Evolutionary conservation across 768 basidiomycete genomes (phyloP), one percentile per base, ranked within the genome.

Genomic region (Agrocybe praecox): DNA sequence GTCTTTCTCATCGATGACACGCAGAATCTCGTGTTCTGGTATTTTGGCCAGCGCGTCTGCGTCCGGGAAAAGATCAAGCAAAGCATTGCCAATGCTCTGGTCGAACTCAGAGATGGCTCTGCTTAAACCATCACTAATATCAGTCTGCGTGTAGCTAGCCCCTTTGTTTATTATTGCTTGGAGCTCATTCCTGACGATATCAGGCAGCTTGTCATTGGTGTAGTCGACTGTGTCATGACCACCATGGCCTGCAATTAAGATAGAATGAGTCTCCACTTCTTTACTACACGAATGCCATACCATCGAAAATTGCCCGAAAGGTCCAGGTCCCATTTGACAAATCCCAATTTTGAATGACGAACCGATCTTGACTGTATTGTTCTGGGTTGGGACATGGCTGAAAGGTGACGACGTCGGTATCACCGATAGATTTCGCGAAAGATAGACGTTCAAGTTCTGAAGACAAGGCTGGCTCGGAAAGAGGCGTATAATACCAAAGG

Each of bases 271-370:
- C 58, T 24, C 17, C 24, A 43, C 34, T 32, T 45, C 24, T 18
- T 23, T 33, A 7, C 44, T n/a, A 50, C 26, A 57, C 17, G 9
- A 46, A 34, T 21, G 26, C 63, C 72, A 40, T 53, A 75, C 82
- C 82, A 55, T 84, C 82, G 58, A 82, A 80, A 17, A 83, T 63
- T 24, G 72, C 80, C 23, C 76, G 72, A 52, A 83, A 79, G 2
- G 66, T 62, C 80, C 81, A 83, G 15, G 60, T 68, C 6, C 76
- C 76, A 51, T 69, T 71, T 11, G 63, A 18, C 9, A 81, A 57
- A 8, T 57, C 51, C 77, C 78, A 80, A 46, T 80, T 69, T 29
- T 74, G 63, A 43, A 79, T 69, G 19, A 73, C 65, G 60, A 71
- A 74, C 18, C 83, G 74, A 65, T 84, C 83, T 62, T 84, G 81